Evolutionary conservation across 2,329 filamentous ascomycete species (phyloP).

Genomic region (Fusarium longipes): DNA sequence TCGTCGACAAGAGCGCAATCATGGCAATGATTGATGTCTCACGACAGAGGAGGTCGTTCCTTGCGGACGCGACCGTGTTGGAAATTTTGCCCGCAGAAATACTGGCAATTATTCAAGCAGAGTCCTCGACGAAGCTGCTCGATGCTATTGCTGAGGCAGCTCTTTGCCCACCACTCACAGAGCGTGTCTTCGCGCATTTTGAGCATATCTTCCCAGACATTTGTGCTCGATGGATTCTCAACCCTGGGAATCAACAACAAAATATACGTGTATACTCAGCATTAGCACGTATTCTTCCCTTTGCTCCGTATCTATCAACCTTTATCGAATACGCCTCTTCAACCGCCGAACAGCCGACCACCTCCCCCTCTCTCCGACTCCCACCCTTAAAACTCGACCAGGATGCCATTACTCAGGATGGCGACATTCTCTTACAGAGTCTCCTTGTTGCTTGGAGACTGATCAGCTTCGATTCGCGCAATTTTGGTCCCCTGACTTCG

Average conservation of each 20-base stretch:
- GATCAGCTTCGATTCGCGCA: constrained; percentile 77
- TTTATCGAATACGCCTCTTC: constrained; percentile 65
- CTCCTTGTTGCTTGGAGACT: constrained; percentile 75
- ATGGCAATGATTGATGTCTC: constrained; percentile 69
- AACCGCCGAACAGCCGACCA: constrained; percentile 25
- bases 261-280: constrained; percentile 69
- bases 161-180: constrained; percentile 76
- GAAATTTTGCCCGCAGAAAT: constrained; percentile 76
- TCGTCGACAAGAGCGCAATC: constrained; percentile 50
- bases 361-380: constrained; percentile 46
- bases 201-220: constrained; percentile 82
- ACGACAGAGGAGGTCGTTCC: constrained; percentile 65
- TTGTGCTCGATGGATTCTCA: constrained; percentile 80
- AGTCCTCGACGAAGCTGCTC: constrained; percentile 73
- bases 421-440: constrained; percentile 44
- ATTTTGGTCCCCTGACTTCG: constrained; percentile 73
- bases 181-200: constrained; percentile 79
- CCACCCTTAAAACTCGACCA: constrained; percentile 48
- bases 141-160: constrained; percentile 76
- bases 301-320: constrained; percentile 81
- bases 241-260: constrained; percentile 54
- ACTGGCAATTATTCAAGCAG: constrained; percentile 71
- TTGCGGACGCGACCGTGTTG: constrained; percentile 65
- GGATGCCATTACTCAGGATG: constrained; percentile 39
- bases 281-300: constrained; percentile 82